Conservation (phyloP, 495 filamentous ascomycete species). For the Hyaloscypha bicolor region DNA sequence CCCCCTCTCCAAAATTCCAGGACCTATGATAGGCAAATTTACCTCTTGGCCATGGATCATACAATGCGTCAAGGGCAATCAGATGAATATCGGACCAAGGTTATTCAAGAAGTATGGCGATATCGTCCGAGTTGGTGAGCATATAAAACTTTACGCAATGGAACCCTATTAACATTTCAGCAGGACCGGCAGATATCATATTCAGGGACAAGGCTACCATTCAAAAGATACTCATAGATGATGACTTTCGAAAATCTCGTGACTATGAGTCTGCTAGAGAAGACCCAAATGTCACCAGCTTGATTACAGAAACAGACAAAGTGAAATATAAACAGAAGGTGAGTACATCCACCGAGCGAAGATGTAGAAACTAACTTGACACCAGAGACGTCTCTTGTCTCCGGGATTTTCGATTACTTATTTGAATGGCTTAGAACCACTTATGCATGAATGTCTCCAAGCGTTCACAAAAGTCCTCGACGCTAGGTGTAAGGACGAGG, state of each 20-base stretch:
- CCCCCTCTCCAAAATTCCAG: constrained; percentile 25
- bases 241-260: constrained; percentile 21
- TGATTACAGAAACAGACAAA: constrained; percentile 25
- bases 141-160: neutral
- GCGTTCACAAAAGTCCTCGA: constrained; percentile 15
- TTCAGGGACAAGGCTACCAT: constrained; percentile 12
- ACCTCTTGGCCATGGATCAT: constrained; percentile 20
- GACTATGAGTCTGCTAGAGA: constrained; percentile 15
- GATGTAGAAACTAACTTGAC: neutral
- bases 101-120: constrained; percentile 26
- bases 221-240: constrained; percentile 21
- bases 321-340: constrained; percentile 25
- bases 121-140: constrained; percentile 24
- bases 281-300: constrained; percentile 1
- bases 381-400: constrained; percentile 22
- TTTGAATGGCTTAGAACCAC: constrained; percentile 23
- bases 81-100: constrained; percentile 14
- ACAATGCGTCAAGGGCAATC: constrained; percentile 14
- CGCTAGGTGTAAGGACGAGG: constrained; percentile 9
- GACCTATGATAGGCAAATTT: constrained; percentile 19
- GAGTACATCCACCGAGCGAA: no score
- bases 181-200: constrained; percentile 19
- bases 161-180: neutral
- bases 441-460: constrained; percentile 21
- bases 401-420: constrained; percentile 27